phyloP scores from a whole-genome alignment of 169 alveolate species.

The Perkinsus olseni region DNA sequence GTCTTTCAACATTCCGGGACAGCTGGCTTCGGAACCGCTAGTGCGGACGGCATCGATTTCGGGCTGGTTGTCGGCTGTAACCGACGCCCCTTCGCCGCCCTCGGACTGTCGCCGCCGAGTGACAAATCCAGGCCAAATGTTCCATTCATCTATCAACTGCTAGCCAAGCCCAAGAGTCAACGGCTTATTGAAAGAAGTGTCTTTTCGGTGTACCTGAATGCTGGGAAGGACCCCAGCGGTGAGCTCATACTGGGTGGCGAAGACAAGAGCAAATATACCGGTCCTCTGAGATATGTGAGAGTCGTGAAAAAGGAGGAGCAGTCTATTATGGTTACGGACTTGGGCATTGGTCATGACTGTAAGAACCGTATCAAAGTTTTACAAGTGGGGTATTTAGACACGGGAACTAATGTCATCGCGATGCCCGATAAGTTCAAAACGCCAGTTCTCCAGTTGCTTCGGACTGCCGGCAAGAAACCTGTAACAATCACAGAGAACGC shows the following conservation, averaged over 20 bases:
- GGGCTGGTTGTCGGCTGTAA: background rate
- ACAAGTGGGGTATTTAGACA: background rate
- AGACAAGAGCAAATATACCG: background rate
- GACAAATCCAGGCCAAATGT: background rate
- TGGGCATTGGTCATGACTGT: background rate
- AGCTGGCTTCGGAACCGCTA: background rate
- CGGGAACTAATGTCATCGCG: background rate
- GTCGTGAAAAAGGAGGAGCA: background rate
- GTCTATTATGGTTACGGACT: background rate
- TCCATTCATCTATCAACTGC: background rate
- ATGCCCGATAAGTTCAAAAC: background rate
- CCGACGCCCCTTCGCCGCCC: background rate
- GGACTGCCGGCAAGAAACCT: background rate
- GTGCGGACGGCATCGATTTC: background rate
- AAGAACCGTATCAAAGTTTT: background rate
- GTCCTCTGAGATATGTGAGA: background rate
- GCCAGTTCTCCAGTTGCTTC: background rate
- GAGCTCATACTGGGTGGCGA: background rate
- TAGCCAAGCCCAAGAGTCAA: too few species aligned
- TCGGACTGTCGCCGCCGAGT: background rate
- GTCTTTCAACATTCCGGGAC: background rate
- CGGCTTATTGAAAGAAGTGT: background rate
- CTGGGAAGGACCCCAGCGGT: background rate
- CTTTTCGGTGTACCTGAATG: background rate
- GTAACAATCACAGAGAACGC: background rate